phyloP scores from a whole-genome alignment of 2,329 filamentous ascomycete species.

The Drechslerella dactyloides region DNA sequence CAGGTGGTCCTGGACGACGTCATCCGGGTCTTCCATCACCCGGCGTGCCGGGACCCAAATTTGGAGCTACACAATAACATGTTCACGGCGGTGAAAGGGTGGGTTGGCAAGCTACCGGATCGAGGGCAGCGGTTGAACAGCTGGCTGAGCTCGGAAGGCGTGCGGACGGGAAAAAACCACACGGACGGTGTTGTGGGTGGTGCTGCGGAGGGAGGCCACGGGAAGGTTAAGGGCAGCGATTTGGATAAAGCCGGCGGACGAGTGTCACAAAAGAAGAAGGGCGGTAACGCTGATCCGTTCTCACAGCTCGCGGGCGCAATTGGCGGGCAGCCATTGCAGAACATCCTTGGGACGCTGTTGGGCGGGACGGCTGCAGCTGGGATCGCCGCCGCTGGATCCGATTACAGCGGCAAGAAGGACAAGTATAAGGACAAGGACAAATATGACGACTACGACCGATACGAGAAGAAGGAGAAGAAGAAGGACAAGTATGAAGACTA shows the following conservation, averaged over 20 bases:
- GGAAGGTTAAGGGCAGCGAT: constrained; percentile 53
- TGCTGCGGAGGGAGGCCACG: constrained; percentile 53
- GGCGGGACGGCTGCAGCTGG: constrained; percentile 29
- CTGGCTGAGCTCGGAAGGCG: constrained; percentile 81
- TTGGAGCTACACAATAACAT: constrained; percentile 71
- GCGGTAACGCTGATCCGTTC: constrained; percentile 49
- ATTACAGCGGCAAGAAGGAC: constrained; percentile 35
- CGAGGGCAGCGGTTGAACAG: constrained; percentile 72
- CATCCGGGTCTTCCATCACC: constrained; percentile 71
- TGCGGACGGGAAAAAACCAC: constrained; percentile 83
- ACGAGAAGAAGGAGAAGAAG: constrained; percentile 31
- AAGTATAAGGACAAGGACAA: constrained; percentile 48
- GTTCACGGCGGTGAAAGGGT: constrained; percentile 70
- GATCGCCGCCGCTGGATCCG: constrained; percentile 24
- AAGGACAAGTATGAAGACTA: constrained; percentile 47
- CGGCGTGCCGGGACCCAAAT: constrained; percentile 67
- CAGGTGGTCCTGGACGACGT: constrained; percentile 70
- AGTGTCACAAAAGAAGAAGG: constrained; percentile 53
- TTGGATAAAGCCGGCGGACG: constrained; percentile 52
- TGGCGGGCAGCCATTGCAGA: constrained; percentile 51
- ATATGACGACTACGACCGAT: constrained; percentile 31
- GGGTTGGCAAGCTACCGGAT: constrained; percentile 72
- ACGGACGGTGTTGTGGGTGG: constrained; percentile 56
- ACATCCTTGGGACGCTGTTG: constrained; percentile 52
- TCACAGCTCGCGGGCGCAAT: constrained; percentile 49